These are phyloP conservation scores for Paspalum notatum DNA, from an alignment of 176 grass and related monocot species.

Conservation along the genomic window DNA sequence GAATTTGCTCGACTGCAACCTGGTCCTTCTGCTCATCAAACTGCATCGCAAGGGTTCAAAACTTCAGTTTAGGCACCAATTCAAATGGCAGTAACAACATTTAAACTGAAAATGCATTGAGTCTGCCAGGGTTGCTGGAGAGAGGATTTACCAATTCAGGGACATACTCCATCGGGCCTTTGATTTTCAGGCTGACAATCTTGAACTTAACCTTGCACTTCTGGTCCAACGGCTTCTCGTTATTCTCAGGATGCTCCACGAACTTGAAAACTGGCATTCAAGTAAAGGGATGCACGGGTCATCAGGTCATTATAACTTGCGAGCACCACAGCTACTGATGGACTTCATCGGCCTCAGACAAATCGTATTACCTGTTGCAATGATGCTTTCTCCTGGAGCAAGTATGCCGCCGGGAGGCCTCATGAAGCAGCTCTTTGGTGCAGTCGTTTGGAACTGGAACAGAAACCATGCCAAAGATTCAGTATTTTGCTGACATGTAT, in stretches of 20 bases:
- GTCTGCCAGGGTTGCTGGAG: neutral
- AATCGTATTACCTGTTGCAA: conserved; percentile 79
- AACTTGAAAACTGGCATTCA: conserved; percentile 87
- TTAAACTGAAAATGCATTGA: neutral
- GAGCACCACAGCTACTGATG: neutral
- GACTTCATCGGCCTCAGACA: neutral
- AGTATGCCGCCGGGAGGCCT: conserved; percentile 87
- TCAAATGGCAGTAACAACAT: conserved; percentile 19
- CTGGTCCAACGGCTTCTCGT: conserved; percentile 91
- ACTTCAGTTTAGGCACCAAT: conserved; percentile 15
- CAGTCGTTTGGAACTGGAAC: conserved; percentile 96
- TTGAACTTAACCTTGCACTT: conserved; percentile 97
- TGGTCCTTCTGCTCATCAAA: conserved; percentile 98
- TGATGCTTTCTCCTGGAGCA: conserved; percentile 88
- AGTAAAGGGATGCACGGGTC: neutral
- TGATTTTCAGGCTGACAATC: conserved; percentile 94
- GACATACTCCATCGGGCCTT: conserved; percentile 81
- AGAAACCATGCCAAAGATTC: neutral
- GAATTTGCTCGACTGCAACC: conserved; percentile 82
- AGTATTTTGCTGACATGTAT: neutral
- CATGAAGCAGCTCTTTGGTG: conserved; percentile 99
- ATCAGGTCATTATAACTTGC: neutral
- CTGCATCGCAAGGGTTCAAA: conserved; percentile 34
- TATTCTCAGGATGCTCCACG: conserved; percentile 96
- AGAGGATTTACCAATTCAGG: conserved; percentile 72